Conservation (phyloP, 1,284 basidiomycete species). For the Wallemia ichthyophaga region DNA sequence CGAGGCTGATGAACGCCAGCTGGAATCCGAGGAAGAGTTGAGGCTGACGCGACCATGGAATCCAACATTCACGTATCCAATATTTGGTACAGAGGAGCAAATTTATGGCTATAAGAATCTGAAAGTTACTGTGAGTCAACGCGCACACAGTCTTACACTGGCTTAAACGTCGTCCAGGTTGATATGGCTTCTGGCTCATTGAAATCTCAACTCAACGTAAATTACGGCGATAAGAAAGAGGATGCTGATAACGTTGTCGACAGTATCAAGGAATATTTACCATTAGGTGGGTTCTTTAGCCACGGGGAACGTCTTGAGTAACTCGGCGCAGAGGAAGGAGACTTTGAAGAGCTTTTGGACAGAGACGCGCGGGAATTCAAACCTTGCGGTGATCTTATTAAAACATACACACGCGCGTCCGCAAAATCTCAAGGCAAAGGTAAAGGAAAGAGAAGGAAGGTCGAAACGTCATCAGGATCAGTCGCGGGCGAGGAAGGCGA, state of each 20-base stretch:
- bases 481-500: neutral
- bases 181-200: neutral
- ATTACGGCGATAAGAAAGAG: neutral
- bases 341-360: neutral
- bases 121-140: neutral
- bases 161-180: neutral
- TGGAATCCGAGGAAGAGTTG: neutral
- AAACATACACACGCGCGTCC: neutral
- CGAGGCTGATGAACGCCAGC: neutral
- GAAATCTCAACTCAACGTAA: neutral
- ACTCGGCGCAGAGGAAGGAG: neutral
- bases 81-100: neutral
- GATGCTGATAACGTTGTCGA: neutral
- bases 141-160: too few relatives aligned
- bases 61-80: neutral
- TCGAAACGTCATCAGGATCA: neutral
- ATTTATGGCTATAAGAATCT: neutral
- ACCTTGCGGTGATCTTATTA: neutral
- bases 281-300: neutral
- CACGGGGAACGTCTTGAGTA: neutral
- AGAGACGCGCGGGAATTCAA: neutral
- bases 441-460: neutral
- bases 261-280: neutral
- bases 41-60: constrained; percentile 1
- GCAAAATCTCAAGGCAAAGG: neutral